Conservation (phyloP, 345 rosid species). For the Ailanthus altissimus region DNA sequence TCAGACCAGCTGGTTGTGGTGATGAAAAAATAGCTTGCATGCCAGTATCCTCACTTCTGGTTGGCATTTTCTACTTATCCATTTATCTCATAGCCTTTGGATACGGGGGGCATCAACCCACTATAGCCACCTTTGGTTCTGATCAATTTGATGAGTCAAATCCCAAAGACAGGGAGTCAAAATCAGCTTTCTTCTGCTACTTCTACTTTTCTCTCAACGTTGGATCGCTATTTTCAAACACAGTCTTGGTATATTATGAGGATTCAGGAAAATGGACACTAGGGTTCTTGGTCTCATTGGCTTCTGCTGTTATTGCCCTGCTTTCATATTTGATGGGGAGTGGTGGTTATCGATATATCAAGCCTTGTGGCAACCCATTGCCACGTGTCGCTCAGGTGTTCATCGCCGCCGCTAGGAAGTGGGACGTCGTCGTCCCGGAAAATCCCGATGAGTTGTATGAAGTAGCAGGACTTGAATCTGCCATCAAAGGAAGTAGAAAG, state of each 20-base stretch:
- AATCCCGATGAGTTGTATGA: slow-evolving; percentile 48
- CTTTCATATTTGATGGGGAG: slow-evolving; percentile 39
- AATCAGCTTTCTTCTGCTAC: slow-evolving; percentile 65
- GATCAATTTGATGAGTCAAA: slow-evolving; percentile 66
- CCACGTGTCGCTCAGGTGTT: slow-evolving; percentile 79
- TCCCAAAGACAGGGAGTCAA: slow-evolving; percentile 36
- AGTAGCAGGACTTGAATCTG: slow-evolving; percentile 62
- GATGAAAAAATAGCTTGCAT: slow-evolving; percentile 45
- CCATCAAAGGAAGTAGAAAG: slow-evolving; percentile 83
- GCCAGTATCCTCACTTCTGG: slow-evolving; percentile 43
- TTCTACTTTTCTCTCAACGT: slow-evolving; percentile 76
- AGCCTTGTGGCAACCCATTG: slow-evolving; percentile 69
- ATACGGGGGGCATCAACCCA: slow-evolving; percentile 90
- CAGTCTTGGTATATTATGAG: slow-evolving; percentile 69
- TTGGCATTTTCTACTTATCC: slow-evolving; percentile 57
- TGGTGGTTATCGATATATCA: slow-evolving; percentile 46
- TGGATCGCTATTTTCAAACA: slow-evolving; percentile 77
- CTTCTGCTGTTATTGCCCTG: slow-evolving; percentile 55
- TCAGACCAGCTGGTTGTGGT: slow-evolving; percentile 73
- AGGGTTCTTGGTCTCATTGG: slow-evolving; percentile 65
- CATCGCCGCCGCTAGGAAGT: slow-evolving; percentile 51
- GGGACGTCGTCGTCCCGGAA: slow-evolving; percentile 43
- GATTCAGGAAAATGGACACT: slow-evolving; percentile 66
- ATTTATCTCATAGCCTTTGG: slow-evolving; percentile 82
- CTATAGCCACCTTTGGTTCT: slow-evolving; percentile 85